These are phyloP conservation scores for Elsinoe perseae DNA, from an alignment of 2,329 filamentous ascomycete genomes.

Conservation along the genomic window DNA sequence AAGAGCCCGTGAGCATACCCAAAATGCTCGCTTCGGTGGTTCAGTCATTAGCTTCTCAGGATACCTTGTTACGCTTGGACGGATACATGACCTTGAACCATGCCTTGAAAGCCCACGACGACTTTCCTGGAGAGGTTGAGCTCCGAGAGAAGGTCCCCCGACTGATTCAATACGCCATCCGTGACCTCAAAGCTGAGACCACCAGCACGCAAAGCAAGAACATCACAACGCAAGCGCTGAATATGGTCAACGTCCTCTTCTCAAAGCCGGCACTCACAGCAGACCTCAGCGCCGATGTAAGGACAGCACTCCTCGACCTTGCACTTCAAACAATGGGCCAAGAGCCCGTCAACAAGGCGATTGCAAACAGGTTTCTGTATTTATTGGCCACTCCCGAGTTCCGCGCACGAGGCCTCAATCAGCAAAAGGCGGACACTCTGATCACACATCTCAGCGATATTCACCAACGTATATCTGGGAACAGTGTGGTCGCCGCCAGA, in stretches of 20 bases:
- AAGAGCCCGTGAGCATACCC: constrained; percentile 53
- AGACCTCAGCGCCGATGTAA: constrained; percentile 69
- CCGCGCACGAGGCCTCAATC: constrained; percentile 62
- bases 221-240: constrained; percentile 69
- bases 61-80: constrained; percentile 67
- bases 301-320: constrained; percentile 70
- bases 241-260: constrained; percentile 68
- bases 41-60: constrained; percentile 68
- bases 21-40: constrained; percentile 80
- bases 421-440: constrained; percentile 61
- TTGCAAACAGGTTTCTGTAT: constrained; percentile 72
- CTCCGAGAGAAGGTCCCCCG: constrained; percentile 68
- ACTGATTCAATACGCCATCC: constrained; percentile 72
- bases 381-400: constrained; percentile 77
- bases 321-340: constrained; percentile 68
- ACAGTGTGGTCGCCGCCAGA: constrained; percentile 69
- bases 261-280: constrained; percentile 64
- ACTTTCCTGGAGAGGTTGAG: constrained; percentile 65
- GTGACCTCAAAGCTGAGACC: constrained; percentile 54
- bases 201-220: constrained; percentile 55
- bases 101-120: constrained; percentile 72
- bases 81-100: constrained; percentile 75
- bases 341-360: constrained; percentile 60
- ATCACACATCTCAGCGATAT: constrained; percentile 64
- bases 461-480: constrained; percentile 66